Evolutionary conservation across 495 filamentous ascomycete genomes (phyloP).

Genomic region (Penicillium cosmopolitanum): DNA sequence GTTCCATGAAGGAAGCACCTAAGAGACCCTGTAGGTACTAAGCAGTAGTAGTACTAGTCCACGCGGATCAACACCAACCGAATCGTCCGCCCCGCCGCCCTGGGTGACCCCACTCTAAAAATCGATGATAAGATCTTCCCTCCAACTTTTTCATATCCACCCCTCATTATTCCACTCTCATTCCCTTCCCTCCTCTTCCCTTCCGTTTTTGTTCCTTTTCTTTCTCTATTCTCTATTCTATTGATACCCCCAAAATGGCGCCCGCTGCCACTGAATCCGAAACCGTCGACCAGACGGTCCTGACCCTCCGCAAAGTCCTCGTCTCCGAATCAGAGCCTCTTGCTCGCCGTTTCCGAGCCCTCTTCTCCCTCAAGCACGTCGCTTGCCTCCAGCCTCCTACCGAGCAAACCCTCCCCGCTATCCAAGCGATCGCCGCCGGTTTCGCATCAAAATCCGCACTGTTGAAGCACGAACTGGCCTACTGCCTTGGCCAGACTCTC

Average conservation of each 20-base stretch:
- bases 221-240: background rate
- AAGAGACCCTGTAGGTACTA: too few relatives aligned
- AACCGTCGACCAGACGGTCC: constrained; percentile 44
- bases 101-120: constrained; percentile 30
- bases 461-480: constrained; percentile 94
- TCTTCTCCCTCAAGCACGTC: constrained; percentile 96
- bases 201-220: background rate
- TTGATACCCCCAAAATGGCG: constrained; percentile 20
- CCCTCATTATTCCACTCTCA: background rate
- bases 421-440: constrained; percentile 89
- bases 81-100: constrained; percentile 29
- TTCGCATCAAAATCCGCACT: constrained; percentile 83
- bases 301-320: constrained; percentile 73
- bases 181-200: background rate
- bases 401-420: constrained; percentile 68
- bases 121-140: constrained; percentile 34
- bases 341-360: constrained; percentile 88
- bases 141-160: constrained; percentile 16
- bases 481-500: constrained; percentile 91
- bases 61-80: constrained; percentile 22
- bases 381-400: constrained; percentile 69
- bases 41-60: too few relatives aligned
- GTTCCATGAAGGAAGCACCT: too few relatives aligned
- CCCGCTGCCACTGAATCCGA: constrained; percentile 27
- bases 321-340: constrained; percentile 78